Evolutionary conservation across 192 early-diverging fungal species (phyloP).

Genomic region (Umbelopsis isabellina): DNA sequence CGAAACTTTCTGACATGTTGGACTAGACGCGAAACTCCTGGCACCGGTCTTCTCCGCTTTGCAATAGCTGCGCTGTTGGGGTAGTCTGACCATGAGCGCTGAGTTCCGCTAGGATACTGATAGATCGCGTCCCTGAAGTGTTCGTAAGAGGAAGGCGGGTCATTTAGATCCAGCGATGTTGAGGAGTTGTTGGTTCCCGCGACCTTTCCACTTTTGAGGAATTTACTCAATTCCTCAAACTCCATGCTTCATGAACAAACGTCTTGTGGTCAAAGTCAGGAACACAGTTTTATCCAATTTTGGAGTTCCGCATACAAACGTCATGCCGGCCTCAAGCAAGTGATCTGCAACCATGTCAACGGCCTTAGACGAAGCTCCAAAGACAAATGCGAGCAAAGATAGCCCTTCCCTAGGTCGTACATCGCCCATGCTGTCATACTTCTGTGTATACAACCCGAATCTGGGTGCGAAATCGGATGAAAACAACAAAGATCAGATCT

Average conservation of each 20-base stretch:
- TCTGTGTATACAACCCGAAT: conserved; percentile 75
- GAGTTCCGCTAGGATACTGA: not conserved
- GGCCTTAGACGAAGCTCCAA: not conserved
- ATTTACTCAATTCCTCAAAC: conserved; percentile 16
- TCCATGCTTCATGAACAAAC: conserved; percentile 11
- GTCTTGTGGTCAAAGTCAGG: conserved; percentile 3
- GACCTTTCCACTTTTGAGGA: conserved; percentile 11
- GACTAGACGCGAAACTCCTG: conserved; percentile 6
- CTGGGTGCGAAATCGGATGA: conserved; percentile 66
- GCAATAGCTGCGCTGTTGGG: not conserved
- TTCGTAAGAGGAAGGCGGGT: not conserved
- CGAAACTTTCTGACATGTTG: conserved; percentile 5
- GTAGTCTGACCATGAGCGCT: conserved; percentile 10
- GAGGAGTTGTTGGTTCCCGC: not conserved
- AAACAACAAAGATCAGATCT: conserved; percentile 73
- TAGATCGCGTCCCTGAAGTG: conserved; percentile 10
- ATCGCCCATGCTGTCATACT: conserved; percentile 62
- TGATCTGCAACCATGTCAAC: not conserved
- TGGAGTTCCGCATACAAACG: conserved; percentile 15
- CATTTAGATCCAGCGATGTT: not conserved
- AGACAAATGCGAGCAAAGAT: not conserved
- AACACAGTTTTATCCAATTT: not conserved
- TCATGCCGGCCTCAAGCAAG: not conserved
- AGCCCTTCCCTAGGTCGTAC: conserved; percentile 34
- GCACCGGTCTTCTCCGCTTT: conserved; percentile 1